Base-by-base conservation (phyloP, 345 rosid genomes). In the Alliaria petiolata region DNA sequence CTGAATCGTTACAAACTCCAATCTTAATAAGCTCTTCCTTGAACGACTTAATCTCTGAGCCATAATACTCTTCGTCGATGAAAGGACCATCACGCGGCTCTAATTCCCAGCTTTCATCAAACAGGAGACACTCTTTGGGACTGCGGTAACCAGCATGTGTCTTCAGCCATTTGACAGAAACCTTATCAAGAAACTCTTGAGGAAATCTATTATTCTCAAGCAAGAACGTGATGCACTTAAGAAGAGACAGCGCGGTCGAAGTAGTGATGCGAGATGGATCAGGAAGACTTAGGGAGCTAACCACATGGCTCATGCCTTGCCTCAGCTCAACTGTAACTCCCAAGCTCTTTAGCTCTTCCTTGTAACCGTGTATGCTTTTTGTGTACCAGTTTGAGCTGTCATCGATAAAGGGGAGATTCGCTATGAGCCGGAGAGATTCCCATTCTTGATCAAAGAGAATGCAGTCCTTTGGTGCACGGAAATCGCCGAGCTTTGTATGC, bases 81-180 rank as follows among this genome's bases (percentile, higher is more conserved):
- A 91, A 87, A 7, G 93, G 95, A 6, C 97, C 97, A 72, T 91
- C 93, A 12, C 75, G 35, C 19, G 3, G 80, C 72, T 78, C 67
- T 75, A 91, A 19, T 6, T 28, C 75, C 86, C 87, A 87, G 10
- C 47, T 16, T 6, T 74, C 19, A 70, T 82, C 85, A 22, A 83
- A 79, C 56, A 86, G 57, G 47, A 78, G 77, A 82, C 87, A 81
- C 53, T 78, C 59, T 1, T 55, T n/a, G 3, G 93, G 95, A 72
- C 81, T 54, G 49, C 59, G 59, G 58, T 84, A 91, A 67, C 91
- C 92, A 34, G 33, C 67, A 59, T 65, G 57, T 11, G 91, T 84
- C 83, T 79, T 91, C 39, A 91, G 50, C 95, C 93, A 87, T 14
- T 76, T 67, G 16, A 45, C 43, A 22, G 93, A 80, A 47, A 77